Evolutionary conservation across 805 yeast species (phyloP), one percentile per base, ranked within the genome.

Genomic region (Wickerhamomyces canadensis): DNA sequence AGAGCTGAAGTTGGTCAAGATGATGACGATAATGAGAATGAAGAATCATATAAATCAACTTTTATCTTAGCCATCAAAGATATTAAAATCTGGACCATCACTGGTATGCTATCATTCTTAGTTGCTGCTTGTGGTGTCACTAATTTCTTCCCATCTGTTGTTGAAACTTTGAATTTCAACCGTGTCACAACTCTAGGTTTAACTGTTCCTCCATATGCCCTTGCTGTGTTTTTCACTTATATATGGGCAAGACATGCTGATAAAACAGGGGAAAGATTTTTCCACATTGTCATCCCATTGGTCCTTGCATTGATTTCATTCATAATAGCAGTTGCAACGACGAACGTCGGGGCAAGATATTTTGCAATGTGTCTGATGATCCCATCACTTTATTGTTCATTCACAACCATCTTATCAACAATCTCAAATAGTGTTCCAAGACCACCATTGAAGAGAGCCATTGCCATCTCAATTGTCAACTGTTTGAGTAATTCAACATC

Each of bases 111-210:
- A 19, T 57, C 73, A 2, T 57, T 56, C 39, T 56, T 70, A 22
- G 80, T 72, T 34, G 77, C 76, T 19, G 78, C 80, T 27, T 71
- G 76, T 45, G 80, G 80, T 53, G 78, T 75, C 33, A 72, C 79
- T 15, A 70, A 75, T 51, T 76, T 74, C 52, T 77, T 75, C 63
- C 83, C 83, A 19, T 66, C 80, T 1, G 75, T 78, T 19, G 81
- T 78, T 14, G 51, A 64, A 40, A 74, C 82, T 12, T 62, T 78
- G 43, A 68, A 74, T 31, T 78, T 73, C 46, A 54, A 57, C 49
- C 61, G 66, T 33, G 63, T 74, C 27, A 62, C 70, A 32, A 74
- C 82, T 4, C 64, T 76, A 34, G 70, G 74, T 44, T 61, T 78
- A 38, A 74, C 82, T 8, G 80, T 74, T 17, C 82, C 81, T 18